These are phyloP conservation scores for Peronosclerospora sorghi DNA, from an alignment of 352 stramenopile species.

Conservation along the genomic window DNA sequence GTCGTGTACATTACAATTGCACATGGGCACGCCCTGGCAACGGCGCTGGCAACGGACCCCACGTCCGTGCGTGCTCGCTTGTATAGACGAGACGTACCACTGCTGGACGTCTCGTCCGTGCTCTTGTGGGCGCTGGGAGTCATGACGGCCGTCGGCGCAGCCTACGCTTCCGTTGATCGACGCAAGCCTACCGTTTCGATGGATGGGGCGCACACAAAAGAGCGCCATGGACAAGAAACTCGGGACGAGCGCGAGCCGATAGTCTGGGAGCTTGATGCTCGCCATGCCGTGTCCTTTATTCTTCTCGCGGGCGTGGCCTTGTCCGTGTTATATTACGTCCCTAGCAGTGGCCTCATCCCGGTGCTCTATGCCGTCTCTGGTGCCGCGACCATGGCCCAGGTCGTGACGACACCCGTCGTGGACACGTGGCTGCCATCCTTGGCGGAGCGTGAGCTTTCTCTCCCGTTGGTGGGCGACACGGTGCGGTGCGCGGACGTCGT, in stretches of 20 bases:
- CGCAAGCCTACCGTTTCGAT: conserved; percentile 6
- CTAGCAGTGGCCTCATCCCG: conserved; percentile 41
- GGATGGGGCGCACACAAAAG: conserved; percentile 13
- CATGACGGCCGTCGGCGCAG: conserved; percentile 36
- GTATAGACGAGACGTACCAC: conserved; percentile 31
- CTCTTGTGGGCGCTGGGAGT: conserved; percentile 56
- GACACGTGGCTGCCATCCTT: conserved; percentile 24
- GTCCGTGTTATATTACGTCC: conserved; percentile 63
- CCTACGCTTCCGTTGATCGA: conserved; percentile 43
- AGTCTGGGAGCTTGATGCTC: conserved; percentile 52
- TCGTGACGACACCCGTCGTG: conserved; percentile 26
- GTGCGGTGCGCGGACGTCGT: conserved; percentile 40
- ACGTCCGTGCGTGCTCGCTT: conserved; percentile 29
- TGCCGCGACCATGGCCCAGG: no score
- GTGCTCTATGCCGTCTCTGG: conserved; percentile 61
- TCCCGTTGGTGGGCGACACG: conserved; percentile 29
- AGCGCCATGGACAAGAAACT: conserved; percentile 4
- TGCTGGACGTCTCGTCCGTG: conserved; percentile 49
- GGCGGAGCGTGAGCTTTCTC: no score
- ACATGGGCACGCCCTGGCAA: conserved; percentile 37
- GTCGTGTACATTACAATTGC: conserved; percentile 63
- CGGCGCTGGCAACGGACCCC: conserved; percentile 24
- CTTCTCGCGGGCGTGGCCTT: conserved; percentile 43
- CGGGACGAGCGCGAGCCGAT: conserved; percentile 9
- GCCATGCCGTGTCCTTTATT: conserved; percentile 59